Evolutionary conservation across 257 asterid species (phyloP).

Genomic region (Coffea canephora): DNA sequence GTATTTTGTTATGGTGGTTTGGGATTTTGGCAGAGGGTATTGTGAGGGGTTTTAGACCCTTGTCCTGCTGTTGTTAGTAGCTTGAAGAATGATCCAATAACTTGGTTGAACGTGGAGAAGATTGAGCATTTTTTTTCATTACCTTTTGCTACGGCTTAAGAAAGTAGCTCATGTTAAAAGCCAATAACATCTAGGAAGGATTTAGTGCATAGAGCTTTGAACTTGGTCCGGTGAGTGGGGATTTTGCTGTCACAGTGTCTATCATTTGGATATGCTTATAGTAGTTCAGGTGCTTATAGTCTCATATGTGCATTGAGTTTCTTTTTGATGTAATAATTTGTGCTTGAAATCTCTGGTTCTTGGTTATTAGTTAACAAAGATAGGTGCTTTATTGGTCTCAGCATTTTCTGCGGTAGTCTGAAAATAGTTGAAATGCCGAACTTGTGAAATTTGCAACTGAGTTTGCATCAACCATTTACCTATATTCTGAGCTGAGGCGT

Average conservation of each 20-base stretch:
- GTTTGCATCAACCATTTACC: not conserved
- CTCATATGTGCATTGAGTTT: not conserved
- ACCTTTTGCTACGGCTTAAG: not conserved
- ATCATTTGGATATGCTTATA: not conserved
- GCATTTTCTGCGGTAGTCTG: not conserved
- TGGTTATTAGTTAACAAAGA: not conserved
- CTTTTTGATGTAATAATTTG: not conserved
- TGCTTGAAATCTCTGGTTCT: not conserved
- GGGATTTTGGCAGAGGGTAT: not conserved
- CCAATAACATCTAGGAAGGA: not conserved
- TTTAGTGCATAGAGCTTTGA: not conserved
- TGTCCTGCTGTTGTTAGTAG: not conserved
- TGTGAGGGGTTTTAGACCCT: not conserved
- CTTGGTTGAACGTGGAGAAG: not conserved
- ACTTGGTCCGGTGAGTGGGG: not conserved
- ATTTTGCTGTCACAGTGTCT: not conserved
- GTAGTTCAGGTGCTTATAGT: not conserved
- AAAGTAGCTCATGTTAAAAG: too few species aligned
- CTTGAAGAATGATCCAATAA: not conserved
- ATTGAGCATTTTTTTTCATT: not conserved
- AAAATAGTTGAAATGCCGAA: not conserved
- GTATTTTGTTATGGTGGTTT: not conserved
- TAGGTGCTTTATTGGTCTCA: not conserved
- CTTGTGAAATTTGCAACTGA: not conserved
- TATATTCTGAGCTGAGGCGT: not conserved